These are phyloP conservation scores for Trichosanthes truncata DNA, from an alignment of 306 rosid genomes.

Conservation along the genomic window DNA sequence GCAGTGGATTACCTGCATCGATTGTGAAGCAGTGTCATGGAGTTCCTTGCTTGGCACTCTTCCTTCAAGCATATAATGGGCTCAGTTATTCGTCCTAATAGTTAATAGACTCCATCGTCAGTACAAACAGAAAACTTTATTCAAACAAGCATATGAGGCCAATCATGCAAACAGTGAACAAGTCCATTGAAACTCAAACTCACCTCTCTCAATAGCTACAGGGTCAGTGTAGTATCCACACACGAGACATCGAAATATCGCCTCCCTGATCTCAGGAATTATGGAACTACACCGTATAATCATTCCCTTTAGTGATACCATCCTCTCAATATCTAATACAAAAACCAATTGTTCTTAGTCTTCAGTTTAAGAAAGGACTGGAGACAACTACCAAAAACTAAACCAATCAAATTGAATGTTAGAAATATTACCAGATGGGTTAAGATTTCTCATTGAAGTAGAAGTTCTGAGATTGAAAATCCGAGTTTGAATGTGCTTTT, in stretches of 20 bases:
- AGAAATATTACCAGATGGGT: slow-evolving; percentile 69
- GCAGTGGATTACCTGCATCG: slow-evolving; percentile 63
- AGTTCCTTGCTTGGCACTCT: slow-evolving; percentile 83
- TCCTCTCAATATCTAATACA: slow-evolving; percentile 77
- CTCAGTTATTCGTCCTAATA: slow-evolving; percentile 62
- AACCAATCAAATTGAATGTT: not conserved
- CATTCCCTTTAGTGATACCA: slow-evolving; percentile 92
- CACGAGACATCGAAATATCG: slow-evolving; percentile 86
- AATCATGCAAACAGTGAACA: not conserved
- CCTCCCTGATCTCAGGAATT: slow-evolving; percentile 93
- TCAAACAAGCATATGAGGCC: not conserved
- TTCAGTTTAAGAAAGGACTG: not conserved
- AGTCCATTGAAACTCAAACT: not conserved
- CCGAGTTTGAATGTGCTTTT: slow-evolving; percentile 87
- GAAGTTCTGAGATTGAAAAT: slow-evolving; percentile 71
- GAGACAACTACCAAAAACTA: not conserved
- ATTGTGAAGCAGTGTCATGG: slow-evolving; percentile 90
- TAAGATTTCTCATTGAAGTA: slow-evolving; percentile 81
- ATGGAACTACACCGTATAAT: slow-evolving; percentile 74
- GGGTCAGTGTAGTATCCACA: slow-evolving; percentile 85
- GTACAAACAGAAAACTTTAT: not conserved
- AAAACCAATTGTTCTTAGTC: slow-evolving; percentile 10
- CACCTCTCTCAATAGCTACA: slow-evolving; percentile 79
- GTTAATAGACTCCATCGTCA: slow-evolving; percentile 14
- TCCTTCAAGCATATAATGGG: slow-evolving; percentile 73